Evolutionary conservation across 2,329 filamentous ascomycete genomes (phyloP).

Genomic region (Botrytis pseudocinerea): DNA sequence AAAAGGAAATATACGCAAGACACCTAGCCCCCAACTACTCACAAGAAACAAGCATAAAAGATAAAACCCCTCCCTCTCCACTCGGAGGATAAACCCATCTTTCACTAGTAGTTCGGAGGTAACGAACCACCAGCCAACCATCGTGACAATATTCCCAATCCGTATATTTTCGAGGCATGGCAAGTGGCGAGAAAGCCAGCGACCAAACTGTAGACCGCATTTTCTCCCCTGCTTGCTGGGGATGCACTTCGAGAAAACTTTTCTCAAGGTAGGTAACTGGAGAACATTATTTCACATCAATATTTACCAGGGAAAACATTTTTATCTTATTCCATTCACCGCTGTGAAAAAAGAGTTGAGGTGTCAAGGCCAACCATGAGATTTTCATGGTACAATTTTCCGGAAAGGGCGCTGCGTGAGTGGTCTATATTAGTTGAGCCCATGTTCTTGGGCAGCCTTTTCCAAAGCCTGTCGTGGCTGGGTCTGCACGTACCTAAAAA

Average conservation of each 20-base stretch:
- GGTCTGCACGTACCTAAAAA: background rate
- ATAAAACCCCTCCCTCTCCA: background rate
- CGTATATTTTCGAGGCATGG: background rate
- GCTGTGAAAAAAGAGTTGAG: background rate
- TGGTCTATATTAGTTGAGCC: background rate
- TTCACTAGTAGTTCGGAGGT: background rate
- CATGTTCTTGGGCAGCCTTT: constrained; percentile 2
- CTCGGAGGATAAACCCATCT: background rate
- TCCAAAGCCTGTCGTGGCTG: background rate
- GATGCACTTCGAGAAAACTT: background rate
- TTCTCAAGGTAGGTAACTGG: background rate
- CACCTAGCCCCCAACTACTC: background rate
- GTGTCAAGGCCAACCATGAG: background rate
- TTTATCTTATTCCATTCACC: background rate
- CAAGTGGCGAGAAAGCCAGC: background rate
- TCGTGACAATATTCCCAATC: background rate
- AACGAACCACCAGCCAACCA: background rate
- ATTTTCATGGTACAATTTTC: background rate
- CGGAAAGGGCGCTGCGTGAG: background rate
- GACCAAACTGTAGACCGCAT: background rate
- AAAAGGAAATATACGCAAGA: background rate
- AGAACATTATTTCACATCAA: background rate
- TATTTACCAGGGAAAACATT: background rate
- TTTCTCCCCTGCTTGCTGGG: background rate
- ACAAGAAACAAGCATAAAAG: background rate